Conservation (phyloP, 1,284 basidiomycete species). For the Coriolopsis trogii region DNA sequence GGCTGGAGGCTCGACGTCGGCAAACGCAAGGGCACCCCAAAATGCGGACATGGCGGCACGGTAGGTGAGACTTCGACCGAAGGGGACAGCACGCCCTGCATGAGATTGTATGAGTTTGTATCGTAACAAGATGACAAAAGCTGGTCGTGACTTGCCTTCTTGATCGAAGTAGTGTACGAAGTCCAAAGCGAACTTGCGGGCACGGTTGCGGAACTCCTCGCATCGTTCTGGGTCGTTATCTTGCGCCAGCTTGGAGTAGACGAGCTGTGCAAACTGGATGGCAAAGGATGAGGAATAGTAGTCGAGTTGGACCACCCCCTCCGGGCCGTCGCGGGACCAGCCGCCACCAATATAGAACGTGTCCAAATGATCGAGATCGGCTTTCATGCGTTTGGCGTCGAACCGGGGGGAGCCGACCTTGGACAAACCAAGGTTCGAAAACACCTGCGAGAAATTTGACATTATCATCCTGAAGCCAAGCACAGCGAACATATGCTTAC, state of each 20-base stretch:
- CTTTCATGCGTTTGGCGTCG: slow-evolving; percentile 65
- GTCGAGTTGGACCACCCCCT: slow-evolving; percentile 77
- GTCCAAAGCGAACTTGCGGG: slow-evolving; percentile 64
- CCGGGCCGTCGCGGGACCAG: slow-evolving; percentile 79
- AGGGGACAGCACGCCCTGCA: slow-evolving; percentile 74
- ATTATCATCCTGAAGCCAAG: background rate
- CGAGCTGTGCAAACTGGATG: slow-evolving; percentile 75
- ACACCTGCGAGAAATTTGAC: slow-evolving; percentile 55
- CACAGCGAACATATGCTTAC: slow-evolving; percentile 37
- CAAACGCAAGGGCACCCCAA: slow-evolving; percentile 75
- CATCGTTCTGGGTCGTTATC: slow-evolving; percentile 66
- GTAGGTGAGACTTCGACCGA: slow-evolving; percentile 77
- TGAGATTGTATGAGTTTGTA: background rate
- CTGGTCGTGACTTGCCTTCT: slow-evolving; percentile 44
- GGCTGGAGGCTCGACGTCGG: slow-evolving; percentile 66
- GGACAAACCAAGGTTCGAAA: slow-evolving; percentile 74
- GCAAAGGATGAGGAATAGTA: slow-evolving; percentile 83
- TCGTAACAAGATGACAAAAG: background rate
- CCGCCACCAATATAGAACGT: slow-evolving; percentile 79
- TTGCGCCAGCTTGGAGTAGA: slow-evolving; percentile 69
- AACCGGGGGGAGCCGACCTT: slow-evolving; percentile 62
- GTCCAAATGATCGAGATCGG: slow-evolving; percentile 77
- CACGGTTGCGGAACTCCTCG: slow-evolving; percentile 65
- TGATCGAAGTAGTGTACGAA: slow-evolving; percentile 78
- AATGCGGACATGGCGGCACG: slow-evolving; percentile 81